Conservation (phyloP, 805 yeast species). For the Cyberlindnera xishuangbannaensis region DNA sequence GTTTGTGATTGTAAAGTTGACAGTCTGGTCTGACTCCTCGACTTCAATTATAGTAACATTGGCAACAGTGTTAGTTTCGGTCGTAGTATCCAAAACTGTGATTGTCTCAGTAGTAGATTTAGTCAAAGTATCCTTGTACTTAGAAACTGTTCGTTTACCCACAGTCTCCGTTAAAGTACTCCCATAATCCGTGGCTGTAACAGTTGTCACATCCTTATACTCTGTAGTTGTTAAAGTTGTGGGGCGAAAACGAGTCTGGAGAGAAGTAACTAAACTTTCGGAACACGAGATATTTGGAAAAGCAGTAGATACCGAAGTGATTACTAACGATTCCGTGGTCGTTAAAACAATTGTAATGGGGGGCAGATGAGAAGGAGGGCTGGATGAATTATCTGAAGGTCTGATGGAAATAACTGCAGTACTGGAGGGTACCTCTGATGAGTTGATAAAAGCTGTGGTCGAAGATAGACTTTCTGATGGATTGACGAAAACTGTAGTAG, state of each 20-base stretch:
- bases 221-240: constrained; percentile 18
- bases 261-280: constrained; percentile 22
- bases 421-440: too few species aligned
- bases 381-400: too few species aligned
- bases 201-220: constrained; percentile 15
- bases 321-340: background rate
- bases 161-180: constrained; percentile 15
- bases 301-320: background rate
- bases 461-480: too few species aligned
- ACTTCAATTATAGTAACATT: constrained; percentile 22
- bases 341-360: background rate
- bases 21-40: constrained; percentile 25
- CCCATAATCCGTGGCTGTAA: constrained; percentile 12
- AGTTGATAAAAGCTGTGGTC: too few species aligned
- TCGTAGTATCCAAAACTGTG: constrained; percentile 9
- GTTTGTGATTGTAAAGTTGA: constrained; percentile 16
- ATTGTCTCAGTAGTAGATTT: constrained; percentile 14
- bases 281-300: background rate
- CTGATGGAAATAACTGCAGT: too few species aligned
- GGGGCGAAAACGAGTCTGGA: constrained; percentile 17
- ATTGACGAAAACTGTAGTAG: too few species aligned
- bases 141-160: constrained; percentile 17
- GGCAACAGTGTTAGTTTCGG: constrained; percentile 17
- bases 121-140: constrained; percentile 14
- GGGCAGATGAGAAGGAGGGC: too few species aligned